Percentiles rank a stretch among this genome's conserved stretches.
Evolutionary conservation across 1,139 yeast genomes (phyloP).

Genomic region (Candida tunisiensis): DNA sequence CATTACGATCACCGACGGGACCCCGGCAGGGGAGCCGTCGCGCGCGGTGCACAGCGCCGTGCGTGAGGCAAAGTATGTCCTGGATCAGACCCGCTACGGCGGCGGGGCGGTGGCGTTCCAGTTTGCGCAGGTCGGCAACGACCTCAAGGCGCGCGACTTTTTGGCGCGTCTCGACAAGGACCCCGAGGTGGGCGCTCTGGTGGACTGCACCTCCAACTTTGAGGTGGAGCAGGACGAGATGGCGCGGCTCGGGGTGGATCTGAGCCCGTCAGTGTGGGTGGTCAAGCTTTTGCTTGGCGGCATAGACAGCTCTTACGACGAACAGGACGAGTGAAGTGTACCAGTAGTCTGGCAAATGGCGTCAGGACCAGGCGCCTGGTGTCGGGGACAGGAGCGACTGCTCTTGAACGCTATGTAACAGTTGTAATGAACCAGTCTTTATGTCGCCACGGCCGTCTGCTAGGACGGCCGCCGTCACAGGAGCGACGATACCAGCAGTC

Average conservation of each 20-base stretch:
- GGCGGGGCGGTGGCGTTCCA: slow-evolving; percentile 18
- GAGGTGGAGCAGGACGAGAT: slow-evolving; percentile 21
- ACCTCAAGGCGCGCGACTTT: slow-evolving; percentile 17
- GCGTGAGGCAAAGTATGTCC: slow-evolving; percentile 12
- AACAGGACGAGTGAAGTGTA: no score
- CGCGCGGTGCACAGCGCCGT: slow-evolving; percentile 13
- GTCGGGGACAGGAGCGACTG: no score
- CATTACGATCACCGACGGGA: no score
- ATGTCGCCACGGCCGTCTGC: no score
- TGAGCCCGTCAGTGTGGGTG: slow-evolving; percentile 17
- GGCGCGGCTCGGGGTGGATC: slow-evolving; percentile 15
- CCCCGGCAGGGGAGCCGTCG: slow-evolving; percentile 18
- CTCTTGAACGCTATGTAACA: no score
- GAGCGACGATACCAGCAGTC: no score
- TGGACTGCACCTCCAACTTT: slow-evolving; percentile 18
- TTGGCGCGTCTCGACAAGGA: slow-evolving; percentile 15
- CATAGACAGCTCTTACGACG: no score
- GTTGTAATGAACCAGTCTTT: no score
- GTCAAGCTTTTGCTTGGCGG: no score
- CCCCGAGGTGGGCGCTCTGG: slow-evolving; percentile 16
- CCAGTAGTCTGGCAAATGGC: no score
- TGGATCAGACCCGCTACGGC: slow-evolving; percentile 12
- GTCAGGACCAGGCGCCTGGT: no score
- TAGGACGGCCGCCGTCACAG: no score
- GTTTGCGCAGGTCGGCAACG: slow-evolving; percentile 20